These are phyloP conservation scores for Psilocybe subaeruginosa DNA, from an alignment of 768 basidiomycete species.

Conservation along the genomic window DNA sequence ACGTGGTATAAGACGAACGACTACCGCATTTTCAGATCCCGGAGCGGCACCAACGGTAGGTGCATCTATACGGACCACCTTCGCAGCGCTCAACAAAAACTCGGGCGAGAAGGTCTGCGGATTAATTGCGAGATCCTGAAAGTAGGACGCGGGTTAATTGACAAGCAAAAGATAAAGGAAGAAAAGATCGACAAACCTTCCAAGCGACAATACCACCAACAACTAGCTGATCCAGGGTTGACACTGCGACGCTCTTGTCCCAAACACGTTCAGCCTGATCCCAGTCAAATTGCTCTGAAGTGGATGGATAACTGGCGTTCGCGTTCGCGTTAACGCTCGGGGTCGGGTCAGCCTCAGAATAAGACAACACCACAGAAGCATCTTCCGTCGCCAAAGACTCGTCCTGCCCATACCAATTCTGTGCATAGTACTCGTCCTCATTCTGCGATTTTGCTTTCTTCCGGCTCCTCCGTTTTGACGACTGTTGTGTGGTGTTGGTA, in stretches of 20 bases:
- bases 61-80: constrained; percentile 20
- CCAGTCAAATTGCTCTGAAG: constrained; percentile 38
- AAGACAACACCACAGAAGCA: constrained; percentile 18
- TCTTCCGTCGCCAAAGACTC: constrained; percentile 16
- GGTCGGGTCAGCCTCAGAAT: constrained; percentile 19
- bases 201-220: constrained; percentile 44
- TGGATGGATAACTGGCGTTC: not conserved
- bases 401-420: constrained; percentile 5
- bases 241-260: constrained; percentile 28
- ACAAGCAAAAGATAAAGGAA: not conserved
- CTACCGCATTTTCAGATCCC: not conserved
- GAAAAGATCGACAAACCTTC: constrained; percentile 41
- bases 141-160: not conserved
- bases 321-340: not conserved
- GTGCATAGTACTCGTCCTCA: constrained; percentile 4
- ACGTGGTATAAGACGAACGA: constrained; percentile 17
- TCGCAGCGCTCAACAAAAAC: constrained; percentile 49
- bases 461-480: constrained; percentile 14
- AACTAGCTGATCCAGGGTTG: constrained; percentile 25
- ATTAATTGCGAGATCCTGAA: constrained; percentile 61
- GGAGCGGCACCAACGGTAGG: constrained; percentile 14
- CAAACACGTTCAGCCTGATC: constrained; percentile 32
- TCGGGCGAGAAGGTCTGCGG: constrained; percentile 64
- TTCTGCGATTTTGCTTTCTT: constrained; percentile 28
- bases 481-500: constrained; percentile 4